Evolutionary conservation across 2,329 filamentous ascomycete species (phyloP), one percentile per base, ranked within the genome.

Genomic region (Ustulina deusta): DNA sequence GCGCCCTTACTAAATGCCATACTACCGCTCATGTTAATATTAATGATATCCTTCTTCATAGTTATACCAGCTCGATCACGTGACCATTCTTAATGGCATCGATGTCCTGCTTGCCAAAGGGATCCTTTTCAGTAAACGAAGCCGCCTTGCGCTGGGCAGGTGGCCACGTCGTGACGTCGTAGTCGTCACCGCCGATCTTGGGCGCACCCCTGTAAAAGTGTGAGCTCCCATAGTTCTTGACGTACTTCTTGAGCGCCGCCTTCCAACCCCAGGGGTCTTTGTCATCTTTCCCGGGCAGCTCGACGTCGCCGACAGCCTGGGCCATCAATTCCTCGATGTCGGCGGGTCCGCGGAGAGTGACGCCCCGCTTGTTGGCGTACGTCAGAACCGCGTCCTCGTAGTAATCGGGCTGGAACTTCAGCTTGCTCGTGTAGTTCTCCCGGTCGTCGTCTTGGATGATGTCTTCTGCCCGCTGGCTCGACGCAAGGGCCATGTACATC

Each of bases 121-220:
- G 79, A 54, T 83, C 81, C 66, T 79, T 81, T 0, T 74, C 71
- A 5, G 73, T 36, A 44, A 78, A 83, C 17, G 63, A 69, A 2
- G 64, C 51, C 20, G 38, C 56, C 72, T 80, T 82, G 42, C 81
- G 77, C 55, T 80, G 72, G 0, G 73, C 72, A 22, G 70, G 69
- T n/a, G 71, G 68, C 76, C 74, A 78, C 0, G 78, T 76, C 10
- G 80, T 79, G 55, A 81, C 75, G 63, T 83, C 82, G 3, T 78
- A 68, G 0, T 34, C 20, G 61, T 83, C 81, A 0, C 82, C 81
- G 3, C 81, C 81, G 20, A 83, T 79, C 17, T 36, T 36, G 2
- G 55, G 20, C 15, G 54, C 36, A 17, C 42, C 22, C 36, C 61
- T 72, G 7, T 49, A n/a, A 10, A 2, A 22, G 4, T 11, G 10